These are phyloP conservation scores for Karstenula rhodostoma DNA, from an alignment of 2,329 filamentous ascomycete genomes.

Conservation along the genomic window DNA sequence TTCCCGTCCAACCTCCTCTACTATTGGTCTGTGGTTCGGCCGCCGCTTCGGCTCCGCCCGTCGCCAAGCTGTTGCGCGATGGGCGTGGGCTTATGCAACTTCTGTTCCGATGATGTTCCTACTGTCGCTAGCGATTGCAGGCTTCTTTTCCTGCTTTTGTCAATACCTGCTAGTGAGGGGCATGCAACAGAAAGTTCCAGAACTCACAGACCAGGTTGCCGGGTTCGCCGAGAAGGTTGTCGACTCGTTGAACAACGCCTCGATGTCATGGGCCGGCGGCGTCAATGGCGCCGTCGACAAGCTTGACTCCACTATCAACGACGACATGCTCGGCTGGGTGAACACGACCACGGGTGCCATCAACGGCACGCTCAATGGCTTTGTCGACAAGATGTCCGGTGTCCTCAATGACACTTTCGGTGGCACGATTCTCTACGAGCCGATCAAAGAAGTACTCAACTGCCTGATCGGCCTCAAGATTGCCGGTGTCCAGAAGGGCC, in stretches of 20 bases:
- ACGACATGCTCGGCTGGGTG: slow-evolving; percentile 86
- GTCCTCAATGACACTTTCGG: slow-evolving; percentile 82
- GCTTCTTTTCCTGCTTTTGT: slow-evolving; percentile 81
- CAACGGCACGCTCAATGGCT: slow-evolving; percentile 84
- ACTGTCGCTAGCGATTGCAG: slow-evolving; percentile 80
- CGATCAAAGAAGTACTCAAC: slow-evolving; percentile 80
- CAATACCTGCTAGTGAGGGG: slow-evolving; percentile 79
- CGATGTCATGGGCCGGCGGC: slow-evolving; percentile 76
- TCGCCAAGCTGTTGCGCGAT: slow-evolving; percentile 77
- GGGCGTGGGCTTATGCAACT: slow-evolving; percentile 88
- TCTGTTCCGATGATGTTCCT: slow-evolving; percentile 86
- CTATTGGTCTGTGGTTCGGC: slow-evolving; percentile 74
- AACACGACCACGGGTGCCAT: slow-evolving; percentile 81
- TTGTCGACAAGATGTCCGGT: slow-evolving; percentile 78
- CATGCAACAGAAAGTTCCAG: slow-evolving; percentile 79
- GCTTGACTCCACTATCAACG: slow-evolving; percentile 77
- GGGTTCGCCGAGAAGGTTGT: slow-evolving; percentile 83
- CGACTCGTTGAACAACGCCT: slow-evolving; percentile 73
- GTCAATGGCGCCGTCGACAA: slow-evolving; percentile 75
- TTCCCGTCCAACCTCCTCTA: slow-evolving; percentile 79
- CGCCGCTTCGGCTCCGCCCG: slow-evolving; percentile 69
- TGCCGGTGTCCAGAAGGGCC: slow-evolving; percentile 79
- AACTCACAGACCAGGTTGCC: slow-evolving; percentile 76
- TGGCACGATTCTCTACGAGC: slow-evolving; percentile 78
- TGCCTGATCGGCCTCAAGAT: slow-evolving; percentile 92